These are phyloP conservation scores for Gilbertella persicaria DNA, from an alignment of 371 early-diverging fungal species.

Conservation along the genomic window DNA sequence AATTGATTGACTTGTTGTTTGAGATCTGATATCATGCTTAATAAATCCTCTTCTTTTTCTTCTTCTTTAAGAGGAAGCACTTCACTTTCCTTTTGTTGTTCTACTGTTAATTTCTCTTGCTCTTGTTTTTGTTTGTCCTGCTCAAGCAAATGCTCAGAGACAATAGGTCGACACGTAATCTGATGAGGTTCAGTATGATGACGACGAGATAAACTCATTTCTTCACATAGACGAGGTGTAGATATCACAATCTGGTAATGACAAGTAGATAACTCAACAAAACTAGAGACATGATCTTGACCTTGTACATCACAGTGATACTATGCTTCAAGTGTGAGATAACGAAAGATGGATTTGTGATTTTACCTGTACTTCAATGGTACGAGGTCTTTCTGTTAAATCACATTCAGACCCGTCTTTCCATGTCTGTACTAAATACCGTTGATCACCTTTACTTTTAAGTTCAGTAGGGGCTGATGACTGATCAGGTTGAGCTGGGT, in stretches of 20 bases:
- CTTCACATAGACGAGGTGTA: conserved; percentile 72
- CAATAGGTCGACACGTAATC: conserved; percentile 65
- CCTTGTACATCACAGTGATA: conserved; percentile 70
- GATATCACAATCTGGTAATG: conserved; percentile 70
- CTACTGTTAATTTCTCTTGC: conserved; percentile 6
- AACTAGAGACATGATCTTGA: conserved; percentile 56
- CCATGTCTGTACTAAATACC: conserved; percentile 71
- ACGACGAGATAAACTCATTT: conserved; percentile 54
- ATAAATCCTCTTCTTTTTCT: neutral
- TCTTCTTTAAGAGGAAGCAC: neutral
- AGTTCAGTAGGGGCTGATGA: conserved; percentile 16
- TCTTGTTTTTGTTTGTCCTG: conserved; percentile 15
- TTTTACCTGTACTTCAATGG: conserved; percentile 69
- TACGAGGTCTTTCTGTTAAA: conserved; percentile 66
- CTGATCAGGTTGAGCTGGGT: conserved; percentile 12
- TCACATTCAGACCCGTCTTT: conserved; percentile 74
- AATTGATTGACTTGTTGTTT: conserved; percentile 33
- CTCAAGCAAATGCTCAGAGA: conserved; percentile 50
- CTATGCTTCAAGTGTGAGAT: conserved; percentile 24
- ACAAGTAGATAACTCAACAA: conserved; percentile 68
- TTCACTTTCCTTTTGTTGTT: conserved; percentile 2
- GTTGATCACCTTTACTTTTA: conserved; percentile 47
- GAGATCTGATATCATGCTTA: conserved; percentile 26
- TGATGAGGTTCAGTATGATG: conserved; percentile 48
- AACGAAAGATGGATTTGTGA: conserved; percentile 1